Evolutionary conservation across 148 eudicot genomes (phyloP).

Genomic region (Euryodendron excelsum): DNA sequence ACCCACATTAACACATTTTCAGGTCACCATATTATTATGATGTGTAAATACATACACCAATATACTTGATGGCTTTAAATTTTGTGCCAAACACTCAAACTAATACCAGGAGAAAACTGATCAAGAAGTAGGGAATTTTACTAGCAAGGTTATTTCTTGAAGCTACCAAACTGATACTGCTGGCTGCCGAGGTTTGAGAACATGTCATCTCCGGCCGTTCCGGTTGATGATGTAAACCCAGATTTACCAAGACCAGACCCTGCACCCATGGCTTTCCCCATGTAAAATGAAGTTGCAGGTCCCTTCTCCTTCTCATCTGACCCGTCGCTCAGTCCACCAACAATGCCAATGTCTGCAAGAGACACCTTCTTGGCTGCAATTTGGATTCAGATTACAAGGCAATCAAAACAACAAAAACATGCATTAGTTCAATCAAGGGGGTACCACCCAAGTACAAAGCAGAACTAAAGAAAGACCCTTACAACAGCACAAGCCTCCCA

Average conservation of each 20-base stretch:
- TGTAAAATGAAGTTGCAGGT: slow-evolving; percentile 48
- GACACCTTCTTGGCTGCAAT: slow-evolving; percentile 84
- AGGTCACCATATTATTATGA: background rate
- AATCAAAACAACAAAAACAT: background rate
- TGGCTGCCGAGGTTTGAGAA: slow-evolving; percentile 50
- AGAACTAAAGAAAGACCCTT: too few species aligned
- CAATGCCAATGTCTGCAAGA: slow-evolving; percentile 72
- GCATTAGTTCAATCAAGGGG: too few species aligned
- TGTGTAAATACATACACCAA: background rate
- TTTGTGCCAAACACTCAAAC: background rate
- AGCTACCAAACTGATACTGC: slow-evolving; percentile 54
- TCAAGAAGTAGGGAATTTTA: background rate
- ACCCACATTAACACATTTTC: background rate
- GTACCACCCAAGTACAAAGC: too few species aligned
- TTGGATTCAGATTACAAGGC: background rate
- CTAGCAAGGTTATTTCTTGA: slow-evolving; percentile 40
- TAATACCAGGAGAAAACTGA: slow-evolving; percentile 1
- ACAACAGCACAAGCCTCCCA: too few species aligned
- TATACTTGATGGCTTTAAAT: background rate
- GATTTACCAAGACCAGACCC: slow-evolving; percentile 54
- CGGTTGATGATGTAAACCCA: slow-evolving; percentile 38
- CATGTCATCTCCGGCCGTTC: slow-evolving; percentile 37
- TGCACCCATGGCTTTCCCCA: slow-evolving; percentile 73
- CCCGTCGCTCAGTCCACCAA: slow-evolving; percentile 68
- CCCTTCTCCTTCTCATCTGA: slow-evolving; percentile 63